These are phyloP conservation scores for Aciculoconidium aculeatum DNA, from an alignment of 805 yeast species.

Conservation along the genomic window DNA sequence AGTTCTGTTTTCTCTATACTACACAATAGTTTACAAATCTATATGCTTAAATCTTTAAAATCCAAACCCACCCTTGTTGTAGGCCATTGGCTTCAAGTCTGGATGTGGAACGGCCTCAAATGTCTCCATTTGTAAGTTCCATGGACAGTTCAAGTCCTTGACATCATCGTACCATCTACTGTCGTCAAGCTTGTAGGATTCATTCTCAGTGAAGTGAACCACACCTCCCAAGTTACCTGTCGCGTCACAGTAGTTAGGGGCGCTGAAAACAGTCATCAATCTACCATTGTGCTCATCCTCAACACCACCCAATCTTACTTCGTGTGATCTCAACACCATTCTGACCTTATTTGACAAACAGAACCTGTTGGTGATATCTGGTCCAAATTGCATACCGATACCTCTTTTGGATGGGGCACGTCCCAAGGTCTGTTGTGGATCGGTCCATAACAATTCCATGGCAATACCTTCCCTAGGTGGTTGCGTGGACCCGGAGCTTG, in stretches of 20 bases:
- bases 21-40: too few species aligned
- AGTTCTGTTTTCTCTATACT: too few species aligned
- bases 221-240: constrained; percentile 90
- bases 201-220: constrained; percentile 56
- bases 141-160: constrained; percentile 36
- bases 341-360: constrained; percentile 64
- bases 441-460: constrained; percentile 97
- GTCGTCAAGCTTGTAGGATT: constrained; percentile 37
- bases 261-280: constrained; percentile 91
- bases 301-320: constrained; percentile 88
- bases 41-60: constrained; percentile 17
- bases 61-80: constrained; percentile 44
- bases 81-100: constrained; percentile 90
- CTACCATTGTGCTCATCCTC: constrained; percentile 82
- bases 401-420: constrained; percentile 90
- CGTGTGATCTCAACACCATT: constrained; percentile 89
- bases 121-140: constrained; percentile 48
- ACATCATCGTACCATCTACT: constrained; percentile 36
- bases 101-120: constrained; percentile 90
- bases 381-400: constrained; percentile 93
- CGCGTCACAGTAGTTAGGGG: constrained; percentile 94
- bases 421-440: constrained; percentile 78
- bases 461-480: constrained; percentile 90
- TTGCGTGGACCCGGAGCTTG: constrained; percentile 47
- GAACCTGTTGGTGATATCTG: constrained; percentile 82